A percentile compares a stretch with the other conserved stretches of the same genome.
phyloP scores from a whole-genome alignment of 306 rosid species.

The Dalbergia oliveri region DNA sequence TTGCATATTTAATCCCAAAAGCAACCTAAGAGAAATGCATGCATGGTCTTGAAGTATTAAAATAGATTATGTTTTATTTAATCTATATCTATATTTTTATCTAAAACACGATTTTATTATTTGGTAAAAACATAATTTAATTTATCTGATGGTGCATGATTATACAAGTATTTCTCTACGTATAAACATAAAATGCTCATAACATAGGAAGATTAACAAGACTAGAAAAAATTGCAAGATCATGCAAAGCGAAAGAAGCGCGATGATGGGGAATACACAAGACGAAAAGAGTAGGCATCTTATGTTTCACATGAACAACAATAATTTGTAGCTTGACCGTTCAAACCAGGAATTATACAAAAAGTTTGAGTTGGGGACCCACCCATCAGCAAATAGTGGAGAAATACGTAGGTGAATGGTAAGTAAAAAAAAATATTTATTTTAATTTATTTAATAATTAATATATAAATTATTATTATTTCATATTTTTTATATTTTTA shows the following conservation, averaged over 20 bases:
- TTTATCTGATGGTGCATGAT: too few relatives aligned
- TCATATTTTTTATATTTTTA: too few relatives aligned
- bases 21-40: not conserved
- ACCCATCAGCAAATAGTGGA: constrained; percentile 31
- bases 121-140: too few relatives aligned
- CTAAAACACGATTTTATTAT: too few relatives aligned
- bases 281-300: constrained; percentile 56
- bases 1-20: not conserved
- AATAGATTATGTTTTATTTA: too few relatives aligned
- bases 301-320: constrained; percentile 60
- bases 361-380: constrained; percentile 50
- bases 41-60: too few relatives aligned
- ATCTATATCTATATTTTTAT: too few relatives aligned
- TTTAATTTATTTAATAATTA: too few relatives aligned
- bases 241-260: constrained; percentile 20
- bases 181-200: not conserved
- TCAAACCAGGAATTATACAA: constrained; percentile 62
- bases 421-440: too few relatives aligned
- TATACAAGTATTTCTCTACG: too few relatives aligned
- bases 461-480: too few relatives aligned
- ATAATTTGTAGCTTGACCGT: constrained; percentile 92
- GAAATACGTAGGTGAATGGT: too few relatives aligned
- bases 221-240: constrained; percentile 4
- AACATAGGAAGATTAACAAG: not conserved
- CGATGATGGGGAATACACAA: not conserved